Percentiles rank a stretch among this genome's conserved stretches.
Evolutionary conservation across 1,284 basidiomycete species (phyloP).

Genomic region (Microbotryum saponariae): DNA sequence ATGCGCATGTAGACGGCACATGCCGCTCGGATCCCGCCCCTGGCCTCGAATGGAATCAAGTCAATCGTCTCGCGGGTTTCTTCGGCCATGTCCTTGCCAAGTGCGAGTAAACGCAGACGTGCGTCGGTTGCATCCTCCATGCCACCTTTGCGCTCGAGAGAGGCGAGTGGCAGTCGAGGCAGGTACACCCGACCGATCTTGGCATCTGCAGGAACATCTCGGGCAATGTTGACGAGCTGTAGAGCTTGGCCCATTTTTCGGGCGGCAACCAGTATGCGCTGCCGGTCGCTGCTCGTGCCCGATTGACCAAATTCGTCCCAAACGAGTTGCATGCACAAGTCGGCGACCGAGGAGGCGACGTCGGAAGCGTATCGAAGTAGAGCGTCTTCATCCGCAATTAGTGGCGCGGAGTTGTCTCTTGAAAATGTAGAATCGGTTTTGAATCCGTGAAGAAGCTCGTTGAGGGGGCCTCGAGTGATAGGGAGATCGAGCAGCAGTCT

Average conservation of each 20-base stretch:
- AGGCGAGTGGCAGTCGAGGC: slow-evolving; percentile 38
- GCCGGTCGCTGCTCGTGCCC: neutral
- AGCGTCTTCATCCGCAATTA: slow-evolving; percentile 42
- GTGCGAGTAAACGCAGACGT: slow-evolving; percentile 34
- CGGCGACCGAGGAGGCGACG: slow-evolving; percentile 45
- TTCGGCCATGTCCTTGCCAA: slow-evolving; percentile 37
- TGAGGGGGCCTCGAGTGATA: slow-evolving; percentile 31
- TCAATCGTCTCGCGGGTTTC: slow-evolving; percentile 36
- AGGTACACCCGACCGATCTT: slow-evolving; percentile 43
- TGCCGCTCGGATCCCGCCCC: slow-evolving; percentile 41
- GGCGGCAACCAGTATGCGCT: slow-evolving; percentile 31
- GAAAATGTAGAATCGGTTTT: slow-evolving; percentile 39
- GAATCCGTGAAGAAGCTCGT: slow-evolving; percentile 44
- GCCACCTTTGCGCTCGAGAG: slow-evolving; percentile 10
- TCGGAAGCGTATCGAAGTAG: slow-evolving; percentile 44
- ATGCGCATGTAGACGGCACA: slow-evolving; percentile 43
- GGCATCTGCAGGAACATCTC: slow-evolving; percentile 44
- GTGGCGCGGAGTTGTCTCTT: slow-evolving; percentile 18
- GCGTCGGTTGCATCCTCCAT: slow-evolving; percentile 32
- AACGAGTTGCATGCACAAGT: slow-evolving; percentile 44
- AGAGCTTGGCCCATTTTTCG: slow-evolving; percentile 44
- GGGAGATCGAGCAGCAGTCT: slow-evolving; percentile 16
- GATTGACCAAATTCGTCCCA: slow-evolving; percentile 37
- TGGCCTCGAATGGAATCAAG: slow-evolving; percentile 38
- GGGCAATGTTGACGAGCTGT: slow-evolving; percentile 44